Base-by-base conservation (phyloP, 2,329 filamentous ascomycete species). In the Fusarium robinianum region DNA sequence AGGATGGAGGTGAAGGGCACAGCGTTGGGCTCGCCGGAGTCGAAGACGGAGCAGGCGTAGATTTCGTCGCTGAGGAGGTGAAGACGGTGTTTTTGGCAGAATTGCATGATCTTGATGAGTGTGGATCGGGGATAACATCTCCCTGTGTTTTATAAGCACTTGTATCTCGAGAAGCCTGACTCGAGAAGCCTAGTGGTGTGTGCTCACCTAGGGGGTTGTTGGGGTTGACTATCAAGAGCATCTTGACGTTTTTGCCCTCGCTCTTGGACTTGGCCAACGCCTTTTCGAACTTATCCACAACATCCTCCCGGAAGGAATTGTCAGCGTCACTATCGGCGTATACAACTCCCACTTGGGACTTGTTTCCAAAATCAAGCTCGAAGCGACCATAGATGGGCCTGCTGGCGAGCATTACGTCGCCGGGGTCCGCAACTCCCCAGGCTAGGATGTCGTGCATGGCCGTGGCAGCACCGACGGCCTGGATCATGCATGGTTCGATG, bases 1-100 rank as follows among this genome's bases (percentile, higher is more conserved):
- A 80, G 63, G 3, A 70, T 63, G 0, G 77, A 80, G 3, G 71
- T 75, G 49, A 81, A 81, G 0, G 66, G 62, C 5, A 46, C 31
- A 8, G 57, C 45, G 14, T 41, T 17, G 43, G 41, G 27, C 62
- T 71, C 42, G 51, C 63, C 23, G 19, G 64, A 57, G 60, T 73
- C 45, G 46, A 73, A 81, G 1, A 75, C 67, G 2, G 75, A 78
- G 24, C 76, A 65, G 8, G 74, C 79, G 54, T 82, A 83, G 25
- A 83, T 75, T 56, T 83, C 80, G 57, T 83, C 79, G 49, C 73
- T 76, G 53, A 83, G 71, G 31, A 82, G 64, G 46, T 83, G 78
- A 4, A 83, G 63, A 4, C 62, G 52, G 47, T 79, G 67, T 26
- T 67, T 68, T 38, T 76, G 64, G 50, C 78, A 81, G 39, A 82